These are phyloP conservation scores for sorghum (Sorghum bicolor) DNA, from an alignment of 176 grass and related monocot genomes.

Conservation along the genomic window DNA sequence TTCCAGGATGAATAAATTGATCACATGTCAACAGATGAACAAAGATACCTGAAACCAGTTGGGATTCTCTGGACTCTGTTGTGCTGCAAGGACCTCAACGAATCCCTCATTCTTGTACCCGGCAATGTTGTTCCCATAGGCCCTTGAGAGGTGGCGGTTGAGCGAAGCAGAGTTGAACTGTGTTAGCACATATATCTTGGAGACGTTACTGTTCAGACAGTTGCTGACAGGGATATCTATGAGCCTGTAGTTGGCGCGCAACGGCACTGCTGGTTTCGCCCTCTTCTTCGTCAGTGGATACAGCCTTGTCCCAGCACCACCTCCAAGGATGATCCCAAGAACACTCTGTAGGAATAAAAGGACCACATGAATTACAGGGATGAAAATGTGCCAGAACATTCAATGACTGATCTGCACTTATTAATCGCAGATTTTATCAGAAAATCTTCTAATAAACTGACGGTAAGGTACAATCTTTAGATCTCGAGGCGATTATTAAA, in stretches of 20 bases:
- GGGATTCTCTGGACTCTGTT: conserved; percentile 97
- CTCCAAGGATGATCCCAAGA: conserved; percentile 94
- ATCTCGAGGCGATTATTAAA: conserved; percentile 20
- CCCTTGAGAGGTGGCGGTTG: conserved; percentile 90
- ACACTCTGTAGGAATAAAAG: conserved; percentile 64
- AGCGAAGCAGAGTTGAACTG: conserved; percentile 95
- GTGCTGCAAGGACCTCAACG: conserved; percentile 92
- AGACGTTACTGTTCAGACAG: conserved; percentile 89
- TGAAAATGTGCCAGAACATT: not conserved
- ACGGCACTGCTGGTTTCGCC: conserved; percentile 85
- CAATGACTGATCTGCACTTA: not conserved
- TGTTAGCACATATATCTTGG: conserved; percentile 92
- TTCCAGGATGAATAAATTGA: not conserved
- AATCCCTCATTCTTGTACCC: conserved; percentile 98
- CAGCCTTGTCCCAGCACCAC: conserved; percentile 85
- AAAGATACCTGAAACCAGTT: conserved; percentile 94
- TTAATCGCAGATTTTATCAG: not conserved
- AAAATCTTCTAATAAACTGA: conserved; percentile 1
- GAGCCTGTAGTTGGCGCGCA: conserved; percentile 92
- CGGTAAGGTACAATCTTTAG: conserved; percentile 1
- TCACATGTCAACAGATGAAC: not conserved
- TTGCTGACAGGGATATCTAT: conserved; percentile 99
- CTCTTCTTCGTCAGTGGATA: conserved; percentile 98
- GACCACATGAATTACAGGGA: conserved; percentile 11
- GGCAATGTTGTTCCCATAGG: conserved; percentile 82